Base-by-base conservation (phyloP, 148 eudicot species). In the Chenopodium album region DNA sequence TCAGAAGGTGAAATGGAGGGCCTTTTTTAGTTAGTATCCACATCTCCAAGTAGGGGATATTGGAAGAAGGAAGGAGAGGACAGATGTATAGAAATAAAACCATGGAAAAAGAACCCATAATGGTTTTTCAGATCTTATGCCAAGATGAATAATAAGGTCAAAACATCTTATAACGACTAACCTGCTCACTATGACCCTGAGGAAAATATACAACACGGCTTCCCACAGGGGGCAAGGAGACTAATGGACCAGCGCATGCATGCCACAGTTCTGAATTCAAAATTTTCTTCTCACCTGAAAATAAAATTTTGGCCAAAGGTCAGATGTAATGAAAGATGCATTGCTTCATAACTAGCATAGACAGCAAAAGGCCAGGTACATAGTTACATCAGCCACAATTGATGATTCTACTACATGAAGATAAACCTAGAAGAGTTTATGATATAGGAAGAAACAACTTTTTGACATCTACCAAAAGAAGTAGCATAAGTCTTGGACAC, bases 131-230 rank as follows among this genome's bases (percentile, higher is more conserved):
- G 48, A 44, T 71, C 29, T 46, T 22, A 44, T 22, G 37, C 52
- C 26, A 71, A 71, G 62, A 56, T 4, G 16, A 6, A 41, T 41
- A 19, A 59, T 62, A 11, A 71, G 5, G 75, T 48, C 28, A 50
- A 50, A 76, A 70, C 73, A 76, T 52, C 77, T 32, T 69, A 63
- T 34, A 72, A 67, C 66, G 75, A 82, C 82, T 78, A 65, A 85
- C 87, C 87, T 85, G 87, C 77, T 85, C 87, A 75, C 87, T 85
- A 62, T 85, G 87, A 75, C 87, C 87, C 74, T 84, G 86, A 28
- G 86, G 86, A 66, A 84, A 84, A 71, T 84, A 84, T 63, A 84
- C 86, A 75, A 84, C 85, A 28, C 82, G 87, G 73, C 87, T 85
- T 56, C 87, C 87, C 63, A 81, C 62, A 31, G 87, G 78, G 19